Evolutionary conservation across 1,284 basidiomycete species (phyloP).

Genomic region (Caloboletus inedulis): DNA sequence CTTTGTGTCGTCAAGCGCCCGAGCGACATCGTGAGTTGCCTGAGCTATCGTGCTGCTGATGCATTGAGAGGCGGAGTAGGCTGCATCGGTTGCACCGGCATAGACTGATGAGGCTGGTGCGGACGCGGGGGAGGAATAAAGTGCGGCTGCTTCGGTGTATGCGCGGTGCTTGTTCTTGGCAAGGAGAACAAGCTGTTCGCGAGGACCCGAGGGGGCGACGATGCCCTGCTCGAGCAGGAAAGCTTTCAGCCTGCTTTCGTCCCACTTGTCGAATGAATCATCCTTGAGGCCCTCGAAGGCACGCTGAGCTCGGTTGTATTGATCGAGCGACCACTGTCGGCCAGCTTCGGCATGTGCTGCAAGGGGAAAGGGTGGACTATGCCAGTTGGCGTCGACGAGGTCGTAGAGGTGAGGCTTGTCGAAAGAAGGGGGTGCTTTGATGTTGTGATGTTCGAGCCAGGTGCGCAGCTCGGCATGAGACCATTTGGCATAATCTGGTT

Average conservation of each 20-base stretch:
- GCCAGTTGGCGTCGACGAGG: slow-evolving; percentile 65
- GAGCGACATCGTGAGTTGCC: slow-evolving; percentile 54
- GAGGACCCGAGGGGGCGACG: slow-evolving; percentile 73
- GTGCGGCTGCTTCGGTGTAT: slow-evolving; percentile 54
- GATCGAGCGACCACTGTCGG: slow-evolving; percentile 53
- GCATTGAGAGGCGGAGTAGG: slow-evolving; percentile 46
- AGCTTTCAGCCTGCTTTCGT: slow-evolving; percentile 75
- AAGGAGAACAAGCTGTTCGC: slow-evolving; percentile 75
- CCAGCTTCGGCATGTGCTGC: slow-evolving; percentile 17
- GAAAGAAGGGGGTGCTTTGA: slow-evolving; percentile 53
- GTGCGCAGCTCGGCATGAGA: slow-evolving; percentile 56
- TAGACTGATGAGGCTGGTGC: slow-evolving; percentile 59
- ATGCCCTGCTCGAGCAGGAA: slow-evolving; percentile 88
- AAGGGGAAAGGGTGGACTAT: slow-evolving; percentile 41
- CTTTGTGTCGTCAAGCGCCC: slow-evolving; percentile 66
- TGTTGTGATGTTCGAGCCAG: slow-evolving; percentile 72
- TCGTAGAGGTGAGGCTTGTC: slow-evolving; percentile 47
- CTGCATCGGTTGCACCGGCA: slow-evolving; percentile 19
- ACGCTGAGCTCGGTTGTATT: slow-evolving; percentile 64
- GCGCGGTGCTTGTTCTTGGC: slow-evolving; percentile 70
- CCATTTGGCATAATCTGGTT: slow-evolving; percentile 59
- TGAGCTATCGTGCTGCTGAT: slow-evolving; percentile 42
- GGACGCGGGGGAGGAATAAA: slow-evolving; percentile 49
- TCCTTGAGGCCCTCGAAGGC: slow-evolving; percentile 57
- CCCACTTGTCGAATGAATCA: slow-evolving; percentile 69